Evolutionary conservation across 305 asterid species (phyloP).

Genomic region (Solanum chacoense): DNA sequence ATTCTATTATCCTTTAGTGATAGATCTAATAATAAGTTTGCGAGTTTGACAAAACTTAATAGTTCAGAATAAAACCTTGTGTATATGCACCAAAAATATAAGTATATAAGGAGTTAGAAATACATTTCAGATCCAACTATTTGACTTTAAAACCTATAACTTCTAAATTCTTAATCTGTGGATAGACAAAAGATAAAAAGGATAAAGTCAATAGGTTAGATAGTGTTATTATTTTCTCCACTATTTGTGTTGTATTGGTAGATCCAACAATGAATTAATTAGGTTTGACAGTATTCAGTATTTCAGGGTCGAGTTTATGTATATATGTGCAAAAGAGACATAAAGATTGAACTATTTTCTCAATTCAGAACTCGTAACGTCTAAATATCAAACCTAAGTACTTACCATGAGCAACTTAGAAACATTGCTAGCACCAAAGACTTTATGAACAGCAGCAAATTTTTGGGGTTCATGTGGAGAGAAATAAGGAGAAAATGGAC

Average conservation of each 20-base stretch:
- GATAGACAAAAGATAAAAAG: background rate
- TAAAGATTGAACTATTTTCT: background rate
- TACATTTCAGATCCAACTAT: background rate
- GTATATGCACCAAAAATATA: background rate
- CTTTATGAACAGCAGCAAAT: slow-evolving; percentile 2
- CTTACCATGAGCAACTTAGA: slow-evolving; percentile 3
- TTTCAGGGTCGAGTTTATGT: background rate
- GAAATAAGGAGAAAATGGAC: slow-evolving; percentile 4
- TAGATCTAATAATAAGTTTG: background rate
- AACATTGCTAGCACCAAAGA: slow-evolving; percentile 6
- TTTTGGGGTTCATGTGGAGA: background rate
- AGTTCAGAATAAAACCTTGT: background rate
- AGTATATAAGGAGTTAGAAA: background rate
- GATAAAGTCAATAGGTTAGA: background rate
- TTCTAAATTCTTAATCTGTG: background rate
- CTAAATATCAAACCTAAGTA: background rate
- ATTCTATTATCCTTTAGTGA: background rate
- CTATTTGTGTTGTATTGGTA: background rate
- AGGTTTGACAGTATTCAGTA: background rate
- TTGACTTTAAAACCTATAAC: background rate
- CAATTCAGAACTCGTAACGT: background rate
- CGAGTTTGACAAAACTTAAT: background rate
- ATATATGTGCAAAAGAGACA: background rate
- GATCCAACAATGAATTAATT: background rate
- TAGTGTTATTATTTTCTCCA: background rate